Base-by-base conservation (phyloP, 2,329 filamentous ascomycete species). In the Aspergillus pseudoviridinutans region DNA sequence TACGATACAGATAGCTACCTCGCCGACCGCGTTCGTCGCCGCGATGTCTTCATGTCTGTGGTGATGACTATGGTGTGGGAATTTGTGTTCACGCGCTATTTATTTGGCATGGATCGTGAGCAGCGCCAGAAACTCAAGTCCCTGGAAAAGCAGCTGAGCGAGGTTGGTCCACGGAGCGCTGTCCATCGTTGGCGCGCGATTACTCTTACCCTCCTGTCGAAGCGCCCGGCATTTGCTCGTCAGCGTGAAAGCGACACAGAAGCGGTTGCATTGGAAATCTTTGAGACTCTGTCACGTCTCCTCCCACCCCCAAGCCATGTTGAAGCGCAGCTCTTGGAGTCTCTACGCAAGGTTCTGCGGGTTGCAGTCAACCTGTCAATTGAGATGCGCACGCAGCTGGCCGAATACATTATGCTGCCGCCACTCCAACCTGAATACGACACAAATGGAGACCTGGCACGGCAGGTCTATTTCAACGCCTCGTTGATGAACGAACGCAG, bases 21-120 rank as follows among this genome's bases (percentile, higher is more conserved):
- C 51, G 84, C 84, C 64, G 93, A 99, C 73, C 90, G 95, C 42
- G 89, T 97, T 55, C 87, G 85, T 68, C 88, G 94, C 60, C 87
- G 93, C 59, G 93, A 97, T 73, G 87, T 97, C 58, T 97, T 99
- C 82, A 97, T 97, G 91, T 94, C 92, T 41, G 92, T 99, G 74
- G 91, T 93, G 56, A 97, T 97, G 92, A 94, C 90, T 60, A 97
- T 99, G 92, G 87, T 99, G 53, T 99, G 92, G 92, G 94, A 99
- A 75, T 97, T 95, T 70, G 88, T 99, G 71, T 99, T 99, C 72
- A 97, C 93, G 8, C 87, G 94, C 62, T 99, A 99, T 74, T 86
- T 99, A 27, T 99, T 99, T 73, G 94, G 94, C 67, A 96, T 99
- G 91, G 94, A 99, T 73, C 86, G 92, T 67, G 94, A 97, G 76